Evolutionary conservation across 2,329 filamentous ascomycete genomes (phyloP), one percentile per base, ranked within the genome.

Genomic region (Teratosphaeria zuluensis): DNA sequence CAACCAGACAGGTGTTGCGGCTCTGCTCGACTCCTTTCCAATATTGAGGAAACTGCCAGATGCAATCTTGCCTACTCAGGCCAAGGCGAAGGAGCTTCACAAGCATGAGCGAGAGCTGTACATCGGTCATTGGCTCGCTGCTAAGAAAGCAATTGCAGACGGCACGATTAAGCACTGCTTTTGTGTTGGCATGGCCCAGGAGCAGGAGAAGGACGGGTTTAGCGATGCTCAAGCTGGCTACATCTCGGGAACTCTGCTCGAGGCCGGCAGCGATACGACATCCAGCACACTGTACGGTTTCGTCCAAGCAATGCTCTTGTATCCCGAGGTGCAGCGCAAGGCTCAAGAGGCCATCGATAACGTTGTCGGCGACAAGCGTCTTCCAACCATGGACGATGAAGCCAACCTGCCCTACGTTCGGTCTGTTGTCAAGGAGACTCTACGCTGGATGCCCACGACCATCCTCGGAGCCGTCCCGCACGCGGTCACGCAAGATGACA

Each of bases 1-100:
- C 51, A 74, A 72, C 56, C 73, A 75, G 60, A 74, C 74, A 14
- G 70, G 75, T 4, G 69, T 70, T 0, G 77, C 79, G 0, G 74
- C 74, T 0, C 59, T 81, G 1, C 65, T 80, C 3, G 78, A 81
- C 59, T 68, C 76, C 16, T 81, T 75, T 57, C 80, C 80, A 0
- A 56, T 77, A 0, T 62, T 82, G 1, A 71, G 77, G 19, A 59
- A 61, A 2, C 69, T 84, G 2, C 80, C 79, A 0, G 75, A 79
- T 9, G 72, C 33, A 35, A 19, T 67, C 1, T 28, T 66, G 6
- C 59, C 65, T 9, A 58, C 58, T 7, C 58, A 64, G 51, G 58
- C 32, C 33, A 58, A 60, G 38, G 65, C 64, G 3, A 68, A 63
- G 56, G 56, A 62, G n/a, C 53, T 67, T 12, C 65, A 67, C 58